phyloP scores from a whole-genome alignment of 441 rosid genomes.

The Melianthus villosus region DNA sequence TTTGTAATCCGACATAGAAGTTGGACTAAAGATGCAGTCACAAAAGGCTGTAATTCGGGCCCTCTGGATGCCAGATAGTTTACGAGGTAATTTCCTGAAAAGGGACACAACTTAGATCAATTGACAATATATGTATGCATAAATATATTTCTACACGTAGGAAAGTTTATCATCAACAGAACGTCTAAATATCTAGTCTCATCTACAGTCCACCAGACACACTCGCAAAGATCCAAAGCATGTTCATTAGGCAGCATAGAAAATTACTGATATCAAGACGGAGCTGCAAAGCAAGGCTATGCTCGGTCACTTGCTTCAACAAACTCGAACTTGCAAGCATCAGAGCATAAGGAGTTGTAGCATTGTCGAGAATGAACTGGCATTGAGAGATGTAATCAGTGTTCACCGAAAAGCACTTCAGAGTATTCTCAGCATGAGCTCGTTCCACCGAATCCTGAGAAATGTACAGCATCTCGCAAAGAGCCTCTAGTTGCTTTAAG shows the following conservation, averaged over 20 bases:
- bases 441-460: slow-evolving; percentile 89
- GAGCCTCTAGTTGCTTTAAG: slow-evolving; percentile 85
- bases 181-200: too few relatives aligned
- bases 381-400: slow-evolving; percentile 88
- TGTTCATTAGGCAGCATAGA: too few relatives aligned
- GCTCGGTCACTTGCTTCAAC: slow-evolving; percentile 93
- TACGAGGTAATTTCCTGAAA: slow-evolving; percentile 55
- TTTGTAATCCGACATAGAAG: slow-evolving; percentile 84
- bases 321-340: slow-evolving; percentile 99
- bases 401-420: slow-evolving; percentile 80
- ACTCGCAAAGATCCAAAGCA: too few relatives aligned
- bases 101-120: not conserved
- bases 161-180: too few relatives aligned
- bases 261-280: slow-evolving; percentile 83
- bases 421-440: slow-evolving; percentile 81
- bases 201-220: too few relatives aligned
- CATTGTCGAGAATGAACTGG: slow-evolving; percentile 94
- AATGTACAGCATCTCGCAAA: slow-evolving; percentile 87
- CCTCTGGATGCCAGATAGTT: slow-evolving; percentile 89
- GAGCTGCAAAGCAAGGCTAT: slow-evolving; percentile 64
- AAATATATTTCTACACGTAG: not conserved
- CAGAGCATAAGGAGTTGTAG: slow-evolving; percentile 83
- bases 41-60: slow-evolving; percentile 72
- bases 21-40: slow-evolving; percentile 67
- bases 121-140: not conserved